Evolutionary conservation across 495 filamentous ascomycete species (phyloP).

Genomic region (Hypoxylon perforatum): DNA sequence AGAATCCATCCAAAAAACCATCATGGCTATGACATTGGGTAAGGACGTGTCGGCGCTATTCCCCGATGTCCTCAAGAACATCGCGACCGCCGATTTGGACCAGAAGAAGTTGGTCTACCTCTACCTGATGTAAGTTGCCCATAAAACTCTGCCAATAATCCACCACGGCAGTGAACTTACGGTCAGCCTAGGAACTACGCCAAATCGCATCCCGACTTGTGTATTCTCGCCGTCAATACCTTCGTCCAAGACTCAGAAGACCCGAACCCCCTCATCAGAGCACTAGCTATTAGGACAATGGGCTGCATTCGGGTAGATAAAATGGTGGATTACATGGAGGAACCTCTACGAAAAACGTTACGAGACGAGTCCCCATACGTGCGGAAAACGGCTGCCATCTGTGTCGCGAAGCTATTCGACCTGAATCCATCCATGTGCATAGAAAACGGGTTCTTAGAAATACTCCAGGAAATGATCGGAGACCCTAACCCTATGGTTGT

Average conservation of each 20-base stretch:
- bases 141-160: not conserved
- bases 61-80: conserved; percentile 98
- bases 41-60: conserved; percentile 99
- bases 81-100: conserved; percentile 92
- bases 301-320: conserved; percentile 98
- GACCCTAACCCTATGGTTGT: conserved; percentile 99
- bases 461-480: conserved; percentile 94
- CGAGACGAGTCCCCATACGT: conserved; percentile 98
- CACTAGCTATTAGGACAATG: conserved; percentile 98
- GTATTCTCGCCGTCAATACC: conserved; percentile 98
- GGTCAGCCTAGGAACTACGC: conserved; percentile 86
- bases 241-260: conserved; percentile 99
- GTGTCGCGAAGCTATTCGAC: conserved; percentile 97
- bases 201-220: conserved; percentile 98
- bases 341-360: conserved; percentile 94
- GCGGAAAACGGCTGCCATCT: conserved; percentile 96
- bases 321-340: conserved; percentile 99
- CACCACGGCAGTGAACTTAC: conserved; percentile 33
- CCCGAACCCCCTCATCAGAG: conserved; percentile 94
- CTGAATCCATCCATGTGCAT: conserved; percentile 90
- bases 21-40: conserved; percentile 99
- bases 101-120: conserved; percentile 99
- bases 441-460: conserved; percentile 96
- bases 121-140: conserved; percentile 84
- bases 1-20: conserved; percentile 98